These are phyloP conservation scores for Ilyonectria mors-panacis DNA, from an alignment of 2,329 filamentous ascomycete genomes.

Conservation along the genomic window DNA sequence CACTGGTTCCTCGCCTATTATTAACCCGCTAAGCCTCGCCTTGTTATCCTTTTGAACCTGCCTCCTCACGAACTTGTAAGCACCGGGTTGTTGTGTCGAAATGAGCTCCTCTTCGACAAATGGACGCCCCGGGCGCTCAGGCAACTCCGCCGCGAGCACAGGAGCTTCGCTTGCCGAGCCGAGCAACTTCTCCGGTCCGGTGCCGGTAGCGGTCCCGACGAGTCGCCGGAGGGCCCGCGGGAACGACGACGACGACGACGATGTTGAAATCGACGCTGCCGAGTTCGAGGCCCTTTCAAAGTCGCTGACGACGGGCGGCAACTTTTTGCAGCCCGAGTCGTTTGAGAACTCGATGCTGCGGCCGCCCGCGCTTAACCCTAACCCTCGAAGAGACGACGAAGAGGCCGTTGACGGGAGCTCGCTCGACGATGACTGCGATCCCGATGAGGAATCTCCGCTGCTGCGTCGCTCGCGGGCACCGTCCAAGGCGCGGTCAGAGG, in stretches of 20 bases:
- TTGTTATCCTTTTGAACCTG: not conserved
- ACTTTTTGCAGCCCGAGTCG: constrained; percentile 60
- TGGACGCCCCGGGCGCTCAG: constrained; percentile 7
- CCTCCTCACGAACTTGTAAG: not conserved
- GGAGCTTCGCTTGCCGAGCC: constrained; percentile 10
- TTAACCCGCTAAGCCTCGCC: constrained; percentile 1
- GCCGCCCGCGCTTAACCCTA: constrained; percentile 37
- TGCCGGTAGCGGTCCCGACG: constrained; percentile 41
- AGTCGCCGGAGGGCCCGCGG: constrained; percentile 22
- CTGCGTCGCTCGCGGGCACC: constrained; percentile 36
- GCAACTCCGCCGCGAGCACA: not conserved
- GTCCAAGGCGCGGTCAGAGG: constrained; percentile 36
- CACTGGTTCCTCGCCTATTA: constrained; percentile 5
- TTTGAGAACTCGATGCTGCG: constrained; percentile 58
- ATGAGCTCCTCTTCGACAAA: constrained; percentile 23
- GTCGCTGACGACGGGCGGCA: constrained; percentile 56
- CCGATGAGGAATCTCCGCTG: constrained; percentile 48
- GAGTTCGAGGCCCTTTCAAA: constrained; percentile 53
- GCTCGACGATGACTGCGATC: constrained; percentile 21
- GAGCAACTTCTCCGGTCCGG: constrained; percentile 28
- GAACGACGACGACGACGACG: constrained; percentile 29
- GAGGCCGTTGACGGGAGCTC: constrained; percentile 32
- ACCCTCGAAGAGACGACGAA: constrained; percentile 35
- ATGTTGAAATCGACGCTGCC: constrained; percentile 36
- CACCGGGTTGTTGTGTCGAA: not conserved